A percentile compares a stretch with the other conserved stretches of the same genome.
These are phyloP conservation scores for Saccharomycopsis sp. DNA, from an alignment of 805 yeast species.

Conservation along the genomic window DNA sequence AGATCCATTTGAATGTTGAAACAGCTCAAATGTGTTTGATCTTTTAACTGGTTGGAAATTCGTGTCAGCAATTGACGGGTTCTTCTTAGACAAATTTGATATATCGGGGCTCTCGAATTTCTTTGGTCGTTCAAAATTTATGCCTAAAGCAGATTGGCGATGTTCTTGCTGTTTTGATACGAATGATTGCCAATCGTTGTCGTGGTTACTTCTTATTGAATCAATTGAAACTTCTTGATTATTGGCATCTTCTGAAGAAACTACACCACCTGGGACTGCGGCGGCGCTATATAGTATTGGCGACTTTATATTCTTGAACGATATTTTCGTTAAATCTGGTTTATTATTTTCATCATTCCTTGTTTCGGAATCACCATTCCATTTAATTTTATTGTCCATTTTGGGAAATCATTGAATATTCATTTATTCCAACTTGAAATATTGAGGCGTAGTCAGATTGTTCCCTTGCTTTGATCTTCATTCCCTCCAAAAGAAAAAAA, in stretches of 20 bases:
- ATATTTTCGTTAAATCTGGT: too few relatives aligned
- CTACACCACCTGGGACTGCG: not conserved
- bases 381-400: not conserved
- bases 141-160: conserved; percentile 12
- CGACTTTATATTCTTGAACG: conserved; percentile 2
- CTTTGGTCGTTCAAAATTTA: conserved; percentile 7
- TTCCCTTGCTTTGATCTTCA: too few relatives aligned
- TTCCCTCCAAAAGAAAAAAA: too few relatives aligned
- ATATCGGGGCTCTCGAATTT: conserved; percentile 6
- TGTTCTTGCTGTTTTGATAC: not conserved
- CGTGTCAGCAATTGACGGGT: not conserved
- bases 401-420: too few relatives aligned
- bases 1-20: conserved; percentile 11
- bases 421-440: too few relatives aligned
- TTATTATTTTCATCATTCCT: too few relatives aligned
- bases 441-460: too few relatives aligned
- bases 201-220: not conserved
- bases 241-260: not conserved
- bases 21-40: conserved; percentile 14
- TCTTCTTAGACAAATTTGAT: not conserved
- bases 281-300: conserved; percentile 1
- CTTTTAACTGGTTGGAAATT: conserved; percentile 10
- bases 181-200: not conserved
- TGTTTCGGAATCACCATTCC: not conserved
- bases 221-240: not conserved